Evolutionary conservation across 2,329 filamentous ascomycete genomes (phyloP), one percentile per base, ranked within the genome.

Genomic region (Tympanopsis confertula): DNA sequence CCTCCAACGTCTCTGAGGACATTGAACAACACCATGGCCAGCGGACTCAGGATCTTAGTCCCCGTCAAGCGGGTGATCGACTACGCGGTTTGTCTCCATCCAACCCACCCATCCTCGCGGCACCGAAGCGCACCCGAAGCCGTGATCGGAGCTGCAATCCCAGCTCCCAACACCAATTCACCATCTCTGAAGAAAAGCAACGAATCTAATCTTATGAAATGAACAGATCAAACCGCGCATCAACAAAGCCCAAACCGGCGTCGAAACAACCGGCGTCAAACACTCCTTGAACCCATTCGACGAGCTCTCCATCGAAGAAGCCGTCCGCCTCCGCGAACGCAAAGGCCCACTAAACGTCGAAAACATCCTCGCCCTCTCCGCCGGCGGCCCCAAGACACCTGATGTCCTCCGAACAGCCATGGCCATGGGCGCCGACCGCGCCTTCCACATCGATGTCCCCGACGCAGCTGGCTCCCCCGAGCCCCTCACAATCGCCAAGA

Each of bases 261-360:
- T 98, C 63, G 89, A 95, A 65, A 94, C 85, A 39, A 72, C 81
- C 46, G 85, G 85, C 49, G 87, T 96, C 54, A 96, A 96, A 66
- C 89, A 96, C 73, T 88, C 82, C 58, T 89, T 98, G 77, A 98
- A 96, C 71, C 91, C 91, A 15, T 98, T 98, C 65, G 91, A 98
- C 69, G 91, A 98, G 62, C 84, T 98, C 54, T 93, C 87, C 32
- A 79, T 98, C 60, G 91, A 98, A 66, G 91, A 96, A 68, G 86
- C 88, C 37, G 85, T 95, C 37, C 86, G 86, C 29, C 82, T 98
- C 56, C 88, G 91, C 60, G 89, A 96, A 61, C 83, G 85, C 68
- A 83, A 85, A 61, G 76, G 77, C 14, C 72, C 78, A 14, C 68
- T 74, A 45, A 80, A 82, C 51, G 88, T 98, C 44, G 81, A 87